A percentile compares a stretch with the other conserved stretches of the same genome.
phyloP scores from a whole-genome alignment of 306 rosid species.

The Trifolium dubium region DNA sequence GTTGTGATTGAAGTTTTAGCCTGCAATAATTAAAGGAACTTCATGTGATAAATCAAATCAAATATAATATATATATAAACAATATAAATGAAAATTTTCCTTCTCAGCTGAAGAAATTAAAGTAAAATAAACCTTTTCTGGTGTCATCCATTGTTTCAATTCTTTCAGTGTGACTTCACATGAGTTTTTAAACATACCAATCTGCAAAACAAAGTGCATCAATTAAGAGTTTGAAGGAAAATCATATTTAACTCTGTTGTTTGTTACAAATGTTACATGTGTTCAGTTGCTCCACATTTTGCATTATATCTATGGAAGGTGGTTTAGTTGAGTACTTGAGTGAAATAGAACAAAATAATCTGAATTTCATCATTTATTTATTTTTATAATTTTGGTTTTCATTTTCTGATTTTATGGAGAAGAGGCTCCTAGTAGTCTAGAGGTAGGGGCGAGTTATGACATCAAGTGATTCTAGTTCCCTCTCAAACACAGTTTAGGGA shows the following conservation, averaged over 20 bases:
- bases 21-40: slow-evolving; percentile 49
- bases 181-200: slow-evolving; percentile 68
- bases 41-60: slow-evolving; percentile 1
- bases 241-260: neutral
- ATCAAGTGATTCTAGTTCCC: too few species aligned
- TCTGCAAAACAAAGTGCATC: slow-evolving; percentile 52
- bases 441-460: too few species aligned
- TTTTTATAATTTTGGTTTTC: too few species aligned
- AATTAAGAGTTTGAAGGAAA: slow-evolving; percentile 24
- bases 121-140: slow-evolving; percentile 71
- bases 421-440: too few species aligned
- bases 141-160: slow-evolving; percentile 74
- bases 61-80: slow-evolving; percentile 12
- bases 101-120: slow-evolving; percentile 17
- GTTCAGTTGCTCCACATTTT: neutral
- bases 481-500: too few species aligned
- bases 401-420: too few species aligned
- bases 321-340: too few species aligned
- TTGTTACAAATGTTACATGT: neutral
- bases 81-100: neutral
- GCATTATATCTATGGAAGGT: too few species aligned
- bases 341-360: too few species aligned
- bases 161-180: slow-evolving; percentile 60
- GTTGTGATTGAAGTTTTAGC: slow-evolving; percentile 70
- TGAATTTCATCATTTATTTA: too few species aligned